These are phyloP conservation scores for Podospora conica DNA, from an alignment of 495 filamentous ascomycete genomes.

Conservation along the genomic window DNA sequence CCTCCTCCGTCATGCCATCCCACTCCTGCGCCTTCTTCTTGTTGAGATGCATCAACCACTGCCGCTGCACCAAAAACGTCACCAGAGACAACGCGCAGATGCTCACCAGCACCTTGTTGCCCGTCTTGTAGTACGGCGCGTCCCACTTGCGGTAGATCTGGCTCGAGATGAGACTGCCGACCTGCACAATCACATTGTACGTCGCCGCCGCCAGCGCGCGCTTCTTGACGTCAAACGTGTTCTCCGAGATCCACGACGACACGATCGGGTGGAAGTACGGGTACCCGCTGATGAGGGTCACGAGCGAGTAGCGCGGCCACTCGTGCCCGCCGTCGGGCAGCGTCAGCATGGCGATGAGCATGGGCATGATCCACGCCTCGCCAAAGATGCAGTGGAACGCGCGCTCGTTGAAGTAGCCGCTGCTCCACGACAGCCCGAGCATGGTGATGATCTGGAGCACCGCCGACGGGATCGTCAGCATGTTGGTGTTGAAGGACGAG, in stretches of 20 bases:
- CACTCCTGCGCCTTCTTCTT: constrained; percentile 29
- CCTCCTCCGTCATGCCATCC: constrained; percentile 56
- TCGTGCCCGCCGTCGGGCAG: constrained; percentile 30
- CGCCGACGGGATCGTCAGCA: constrained; percentile 41
- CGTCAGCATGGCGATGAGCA: constrained; percentile 34
- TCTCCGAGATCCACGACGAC: constrained; percentile 38
- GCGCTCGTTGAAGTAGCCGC: constrained; percentile 42
- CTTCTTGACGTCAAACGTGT: constrained; percentile 49
- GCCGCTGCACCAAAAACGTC: constrained; percentile 46
- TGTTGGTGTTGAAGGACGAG: constrained; percentile 42
- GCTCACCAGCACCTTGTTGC: constrained; percentile 54
- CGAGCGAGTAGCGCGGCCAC: constrained; percentile 38
- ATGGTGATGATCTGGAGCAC: constrained; percentile 40
- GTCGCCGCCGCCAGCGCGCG: constrained; percentile 50
- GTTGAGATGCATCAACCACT: constrained; percentile 53
- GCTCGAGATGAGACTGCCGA: constrained; percentile 50
- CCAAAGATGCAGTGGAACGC: constrained; percentile 39
- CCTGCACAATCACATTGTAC: constrained; percentile 64
- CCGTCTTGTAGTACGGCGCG: constrained; percentile 53
- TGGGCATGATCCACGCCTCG: constrained; percentile 44
- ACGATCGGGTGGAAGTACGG: constrained; percentile 46
- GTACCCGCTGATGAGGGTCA: constrained; percentile 30
- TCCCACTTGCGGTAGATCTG: constrained; percentile 57
- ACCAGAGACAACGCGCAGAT: constrained; percentile 44
- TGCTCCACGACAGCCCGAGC: constrained; percentile 36